These are phyloP conservation scores for Stromatinia cepivora DNA, from an alignment of 2,329 filamentous ascomycete species.

Conservation along the genomic window DNA sequence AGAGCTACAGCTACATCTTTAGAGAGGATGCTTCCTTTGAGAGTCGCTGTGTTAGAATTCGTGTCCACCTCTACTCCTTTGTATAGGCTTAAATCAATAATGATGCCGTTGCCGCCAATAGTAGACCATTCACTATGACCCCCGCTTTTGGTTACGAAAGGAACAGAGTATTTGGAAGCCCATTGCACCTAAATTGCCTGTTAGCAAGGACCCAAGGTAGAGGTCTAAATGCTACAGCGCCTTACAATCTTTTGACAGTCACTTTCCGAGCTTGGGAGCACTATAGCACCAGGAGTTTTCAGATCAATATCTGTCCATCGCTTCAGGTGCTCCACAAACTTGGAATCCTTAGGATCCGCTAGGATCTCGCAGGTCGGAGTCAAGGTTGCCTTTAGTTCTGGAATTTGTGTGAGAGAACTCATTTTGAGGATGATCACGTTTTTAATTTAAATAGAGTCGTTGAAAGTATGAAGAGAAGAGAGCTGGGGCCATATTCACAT, in stretches of 20 bases:
- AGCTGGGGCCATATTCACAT: neutral
- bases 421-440: neutral
- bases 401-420: neutral
- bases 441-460: neutral
- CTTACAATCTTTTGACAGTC: constrained; percentile 27
- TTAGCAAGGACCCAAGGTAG: neutral
- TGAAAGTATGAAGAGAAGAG: neutral
- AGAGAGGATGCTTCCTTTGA: neutral
- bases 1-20: constrained; percentile 9
- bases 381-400: neutral
- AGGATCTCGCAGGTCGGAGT: constrained; percentile 1
- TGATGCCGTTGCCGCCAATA: constrained; percentile 33
- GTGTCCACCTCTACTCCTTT: constrained; percentile 30
- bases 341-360: neutral
- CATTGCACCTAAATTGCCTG: constrained; percentile 20
- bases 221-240: neutral
- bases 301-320: constrained; percentile 28
- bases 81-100: constrained; percentile 35
- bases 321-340: constrained; percentile 20
- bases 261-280: constrained; percentile 25
- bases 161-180: constrained; percentile 20
- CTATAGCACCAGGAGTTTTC: constrained; percentile 27
- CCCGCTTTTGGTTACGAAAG: constrained; percentile 35
- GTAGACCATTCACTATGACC: constrained; percentile 38
- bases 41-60: constrained; percentile 27